Base-by-base conservation (phyloP, 1,139 yeast species). In the Scheffersomyces quercinus region DNA sequence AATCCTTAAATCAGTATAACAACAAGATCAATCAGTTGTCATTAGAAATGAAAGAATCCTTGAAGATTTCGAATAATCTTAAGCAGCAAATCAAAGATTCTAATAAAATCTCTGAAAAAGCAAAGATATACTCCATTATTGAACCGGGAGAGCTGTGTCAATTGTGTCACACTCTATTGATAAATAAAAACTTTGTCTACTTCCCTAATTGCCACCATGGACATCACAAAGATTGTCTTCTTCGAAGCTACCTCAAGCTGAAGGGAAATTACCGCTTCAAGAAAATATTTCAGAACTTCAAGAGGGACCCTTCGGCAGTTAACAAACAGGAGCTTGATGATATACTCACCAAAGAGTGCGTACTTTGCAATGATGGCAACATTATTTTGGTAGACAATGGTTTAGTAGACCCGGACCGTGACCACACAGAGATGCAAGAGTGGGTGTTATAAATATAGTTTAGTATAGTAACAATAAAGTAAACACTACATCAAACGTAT, bases 161-260 rank as follows among this genome's bases (percentile, higher is more conserved):
- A 37, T 53, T 81, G 4, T 95, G 99, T 64, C 67, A 74, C 13
- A 77, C 77, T 51, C 76, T 95, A 5, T 68, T 93, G 38, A 77
- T 89, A 3, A 78, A 83, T 4, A 79, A 91, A 45, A 84, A 85
- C 55, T 91, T 90, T 56, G 75, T 86, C 40, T 82, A 85, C 9
- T 93, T 90, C 59, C 97, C 97, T 0, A 73, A 70, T 45, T 93
- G 99, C 59, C 86, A 81, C 48, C 99, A 93, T 64, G 82, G 88
- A 6, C 87, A 88, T 68, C 99, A 95, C 60, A 84, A 85, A 44
- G 97, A 90, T 56, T 95, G 99, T 65, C 65, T 90, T 26, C 78
- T 87, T 4, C 78, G 81, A 45, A 68, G 68, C 32, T 77, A 85
- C 35, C 61, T 85, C 42, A 72, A 75, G 43, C 68, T 64, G 65